Conservation (phyloP, 2,329 filamentous ascomycete genomes). For the Ophiocordyceps camponoti-rufipedis region DNA sequence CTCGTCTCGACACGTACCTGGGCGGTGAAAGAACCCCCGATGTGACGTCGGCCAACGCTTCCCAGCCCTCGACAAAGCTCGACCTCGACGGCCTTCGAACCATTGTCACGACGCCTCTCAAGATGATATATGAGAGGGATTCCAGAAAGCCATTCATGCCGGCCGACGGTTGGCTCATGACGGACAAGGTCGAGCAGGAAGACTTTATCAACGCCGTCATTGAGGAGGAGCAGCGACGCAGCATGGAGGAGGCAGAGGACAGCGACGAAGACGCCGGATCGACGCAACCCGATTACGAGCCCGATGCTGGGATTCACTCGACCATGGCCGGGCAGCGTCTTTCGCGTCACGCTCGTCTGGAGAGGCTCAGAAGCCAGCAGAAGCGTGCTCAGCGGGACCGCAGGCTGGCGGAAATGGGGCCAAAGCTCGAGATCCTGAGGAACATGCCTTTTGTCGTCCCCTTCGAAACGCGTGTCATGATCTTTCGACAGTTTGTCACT, state of each 20-base stretch:
- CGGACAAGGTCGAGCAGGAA: conserved; percentile 67
- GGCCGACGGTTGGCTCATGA: conserved; percentile 87
- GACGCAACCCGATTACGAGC: conserved; percentile 15
- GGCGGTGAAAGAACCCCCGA: conserved; percentile 1
- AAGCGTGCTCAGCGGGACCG: conserved; percentile 50
- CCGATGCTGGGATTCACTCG: conserved; percentile 9
- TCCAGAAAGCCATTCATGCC: conserved; percentile 75
- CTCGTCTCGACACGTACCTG: conserved; percentile 13
- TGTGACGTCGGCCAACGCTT: not conserved
- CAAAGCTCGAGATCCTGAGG: conserved; percentile 74
- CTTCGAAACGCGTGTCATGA: conserved; percentile 76
- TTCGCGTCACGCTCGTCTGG: conserved; percentile 44
- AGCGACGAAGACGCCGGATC: conserved; percentile 10
- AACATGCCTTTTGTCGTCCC: conserved; percentile 97
- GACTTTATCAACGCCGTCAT: conserved; percentile 77
- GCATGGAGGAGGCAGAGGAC: conserved; percentile 25
- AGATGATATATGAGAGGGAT: conserved; percentile 84
- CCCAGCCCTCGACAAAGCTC: conserved; percentile 18
- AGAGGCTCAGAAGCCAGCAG: conserved; percentile 44
- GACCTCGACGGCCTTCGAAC: conserved; percentile 62
- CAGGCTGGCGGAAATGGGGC: conserved; percentile 61
- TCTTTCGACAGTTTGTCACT: conserved; percentile 83
- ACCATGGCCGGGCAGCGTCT: conserved; percentile 36
- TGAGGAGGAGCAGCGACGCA: conserved; percentile 65
- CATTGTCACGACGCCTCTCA: conserved; percentile 62